These are phyloP conservation scores for Tulasnella sp. DNA, from an alignment of 768 basidiomycete species.

Conservation along the genomic window DNA sequence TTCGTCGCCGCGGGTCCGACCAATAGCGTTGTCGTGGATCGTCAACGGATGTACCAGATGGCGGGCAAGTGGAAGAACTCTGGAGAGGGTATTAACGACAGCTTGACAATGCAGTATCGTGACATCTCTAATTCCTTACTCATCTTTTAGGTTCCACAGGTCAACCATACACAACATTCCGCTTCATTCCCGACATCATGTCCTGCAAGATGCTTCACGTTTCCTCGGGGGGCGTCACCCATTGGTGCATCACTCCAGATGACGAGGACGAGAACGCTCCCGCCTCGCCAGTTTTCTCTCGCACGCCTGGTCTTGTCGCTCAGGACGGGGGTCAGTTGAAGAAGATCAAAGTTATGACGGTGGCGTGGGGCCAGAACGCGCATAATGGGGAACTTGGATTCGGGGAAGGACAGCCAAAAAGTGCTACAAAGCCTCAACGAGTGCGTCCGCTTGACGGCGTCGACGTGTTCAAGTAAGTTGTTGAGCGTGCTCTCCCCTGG, in stretches of 20 bases:
- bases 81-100: constrained; percentile 62
- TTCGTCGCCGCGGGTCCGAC: constrained; percentile 74
- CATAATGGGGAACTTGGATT: constrained; percentile 70
- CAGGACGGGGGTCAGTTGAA: not conserved
- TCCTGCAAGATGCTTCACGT: constrained; percentile 71
- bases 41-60: constrained; percentile 82
- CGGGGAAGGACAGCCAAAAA: constrained; percentile 76
- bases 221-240: constrained; percentile 80
- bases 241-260: constrained; percentile 69
- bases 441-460: constrained; percentile 70
- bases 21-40: constrained; percentile 78
- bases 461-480: constrained; percentile 68
- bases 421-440: constrained; percentile 74
- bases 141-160: constrained; percentile 65
- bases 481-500: not conserved
- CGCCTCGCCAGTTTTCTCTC: constrained; percentile 32
- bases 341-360: constrained; percentile 19
- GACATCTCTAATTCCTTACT: not conserved
- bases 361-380: constrained; percentile 33
- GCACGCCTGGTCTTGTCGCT: not conserved
- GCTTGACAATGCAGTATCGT: not conserved
- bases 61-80: constrained; percentile 95
- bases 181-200: constrained; percentile 84
- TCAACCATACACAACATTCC: constrained; percentile 83
- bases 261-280: constrained; percentile 54